Evolutionary conservation across 768 basidiomycete species (phyloP).

Genomic region (Trametes meyenii): DNA sequence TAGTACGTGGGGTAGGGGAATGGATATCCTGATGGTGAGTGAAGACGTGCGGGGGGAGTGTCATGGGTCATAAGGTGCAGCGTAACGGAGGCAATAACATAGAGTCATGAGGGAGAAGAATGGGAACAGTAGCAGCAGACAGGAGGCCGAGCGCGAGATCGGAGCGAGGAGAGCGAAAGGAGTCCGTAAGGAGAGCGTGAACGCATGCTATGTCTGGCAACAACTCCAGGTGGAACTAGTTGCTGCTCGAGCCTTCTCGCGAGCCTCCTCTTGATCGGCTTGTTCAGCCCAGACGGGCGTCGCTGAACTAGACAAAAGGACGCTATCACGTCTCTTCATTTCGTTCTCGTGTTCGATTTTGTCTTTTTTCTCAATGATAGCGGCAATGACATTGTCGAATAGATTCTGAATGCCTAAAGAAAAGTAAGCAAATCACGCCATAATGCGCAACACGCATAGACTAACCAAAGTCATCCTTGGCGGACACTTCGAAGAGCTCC

Average conservation of each 20-base stretch:
- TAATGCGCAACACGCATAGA: conserved; percentile 6
- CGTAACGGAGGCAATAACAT: conserved; percentile 19
- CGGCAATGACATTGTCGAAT: conserved; percentile 77
- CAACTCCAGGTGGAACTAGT: conserved; percentile 64
- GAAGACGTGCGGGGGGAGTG: conserved; percentile 19
- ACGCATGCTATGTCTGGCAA: conserved; percentile 50
- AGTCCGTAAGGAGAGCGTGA: conserved; percentile 3
- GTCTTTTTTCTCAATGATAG: conserved; percentile 80
- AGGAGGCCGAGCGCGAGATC: conserved; percentile 11
- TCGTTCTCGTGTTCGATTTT: conserved; percentile 82
- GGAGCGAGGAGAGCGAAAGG: neutral
- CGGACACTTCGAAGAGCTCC: conserved; percentile 89
- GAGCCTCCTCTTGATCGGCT: conserved; percentile 79
- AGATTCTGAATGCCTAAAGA: conserved; percentile 73
- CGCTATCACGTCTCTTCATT: conserved; percentile 79
- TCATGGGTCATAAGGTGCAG: conserved; percentile 24
- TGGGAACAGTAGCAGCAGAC: conserved; percentile 10
- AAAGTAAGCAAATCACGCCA: conserved; percentile 9
- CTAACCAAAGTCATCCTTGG: conserved; percentile 84
- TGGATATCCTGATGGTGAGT: conserved; percentile 15
- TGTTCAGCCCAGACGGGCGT: conserved; percentile 79
- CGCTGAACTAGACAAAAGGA: conserved; percentile 65
- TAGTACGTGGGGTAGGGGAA: conserved; percentile 12
- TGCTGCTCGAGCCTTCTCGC: conserved; percentile 48
- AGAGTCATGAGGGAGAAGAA: conserved; percentile 13